These are phyloP conservation scores for Cyberlindnera meyerae DNA, from an alignment of 805 yeast genomes.

Conservation along the genomic window DNA sequence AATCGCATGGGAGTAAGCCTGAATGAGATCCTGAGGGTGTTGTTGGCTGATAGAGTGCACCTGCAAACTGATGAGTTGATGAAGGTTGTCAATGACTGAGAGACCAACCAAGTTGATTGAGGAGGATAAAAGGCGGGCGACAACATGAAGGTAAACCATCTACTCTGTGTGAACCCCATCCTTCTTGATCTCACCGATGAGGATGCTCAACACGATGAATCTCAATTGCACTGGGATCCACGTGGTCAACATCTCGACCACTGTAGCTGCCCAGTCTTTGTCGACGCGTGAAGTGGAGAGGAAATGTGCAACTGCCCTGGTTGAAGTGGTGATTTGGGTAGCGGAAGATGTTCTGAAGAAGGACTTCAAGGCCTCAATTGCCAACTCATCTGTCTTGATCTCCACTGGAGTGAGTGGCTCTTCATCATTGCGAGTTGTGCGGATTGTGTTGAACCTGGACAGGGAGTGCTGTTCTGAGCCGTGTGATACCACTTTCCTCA, in stretches of 20 bases:
- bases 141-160: slow-evolving; percentile 36
- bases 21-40: slow-evolving; percentile 27
- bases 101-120: slow-evolving; percentile 83
- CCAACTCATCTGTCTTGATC: slow-evolving; percentile 27
- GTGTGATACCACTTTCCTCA: slow-evolving; percentile 17
- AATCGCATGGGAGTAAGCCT: slow-evolving; percentile 51
- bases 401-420: slow-evolving; percentile 14
- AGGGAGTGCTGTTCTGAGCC: slow-evolving; percentile 23
- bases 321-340: slow-evolving; percentile 53
- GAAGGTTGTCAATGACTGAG: slow-evolving; percentile 74
- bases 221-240: slow-evolving; percentile 81
- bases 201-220: slow-evolving; percentile 53
- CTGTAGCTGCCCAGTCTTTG: slow-evolving; percentile 46
- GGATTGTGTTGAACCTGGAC: slow-evolving; percentile 19
- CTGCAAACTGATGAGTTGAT: slow-evolving; percentile 51
- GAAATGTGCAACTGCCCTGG: slow-evolving; percentile 47
- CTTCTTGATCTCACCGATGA: slow-evolving; percentile 32
- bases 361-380: slow-evolving; percentile 43
- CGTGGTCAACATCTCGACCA: slow-evolving; percentile 61
- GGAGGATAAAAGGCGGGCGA: slow-evolving; percentile 62
- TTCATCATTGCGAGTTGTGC: slow-evolving; percentile 5
- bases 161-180: slow-evolving; percentile 18
- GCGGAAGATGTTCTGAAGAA: slow-evolving; percentile 62
- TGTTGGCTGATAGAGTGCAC: slow-evolving; percentile 23
- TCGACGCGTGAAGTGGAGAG: slow-evolving; percentile 32